Evolutionary conservation across 1,139 yeast species (phyloP), one percentile per base, ranked within the genome.

Genomic region (Kodamaea fungicola): DNA sequence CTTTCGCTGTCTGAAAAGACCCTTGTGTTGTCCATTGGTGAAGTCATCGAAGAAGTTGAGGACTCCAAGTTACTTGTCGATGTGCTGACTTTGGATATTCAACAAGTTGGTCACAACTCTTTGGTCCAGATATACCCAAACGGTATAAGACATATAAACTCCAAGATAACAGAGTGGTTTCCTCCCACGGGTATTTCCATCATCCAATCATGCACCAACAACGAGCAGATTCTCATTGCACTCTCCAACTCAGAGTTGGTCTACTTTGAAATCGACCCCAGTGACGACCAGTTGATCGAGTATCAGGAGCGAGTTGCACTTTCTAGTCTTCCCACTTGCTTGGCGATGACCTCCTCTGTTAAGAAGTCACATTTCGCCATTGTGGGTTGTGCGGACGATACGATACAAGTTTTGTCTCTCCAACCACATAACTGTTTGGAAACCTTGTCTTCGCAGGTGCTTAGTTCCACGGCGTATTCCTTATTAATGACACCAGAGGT

Each of bases 141-240:
- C 44, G 96, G 94, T n/a, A 66, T 92, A 22, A 69, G 83, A 12
- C 90, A 85, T 49, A 67, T 89, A 9, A 44, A 42, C 5, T 41
- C 37, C 4, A 36, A 36, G 16, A 43, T 47, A 1, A 67, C 78
- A 6, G 85, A 85, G 45, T 92, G 98, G 98, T 69, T 62, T 30
- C 88, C 96, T 1, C 95, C 96, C 0, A 82, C 83, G 0, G 95
- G 95, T 6, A 78, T 83, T 10, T 66, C 74, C 23, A 72, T 92
- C 30, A 52, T 74, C 0, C 62, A 67, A 22, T 83, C 90, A 0
- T 59, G 87, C 1, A 62, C 83, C 3, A 87, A 87, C 28, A 67
- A 72, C 29, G 71, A 74, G 13, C 97, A 92, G 56, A 67, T 90
- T 1, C 77, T 77, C 0, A 52, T 92, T 7, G 89, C 81, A 0